phyloP scores from a whole-genome alignment of 768 basidiomycete species.

The Rhodotorula taiwanensis region DNA sequence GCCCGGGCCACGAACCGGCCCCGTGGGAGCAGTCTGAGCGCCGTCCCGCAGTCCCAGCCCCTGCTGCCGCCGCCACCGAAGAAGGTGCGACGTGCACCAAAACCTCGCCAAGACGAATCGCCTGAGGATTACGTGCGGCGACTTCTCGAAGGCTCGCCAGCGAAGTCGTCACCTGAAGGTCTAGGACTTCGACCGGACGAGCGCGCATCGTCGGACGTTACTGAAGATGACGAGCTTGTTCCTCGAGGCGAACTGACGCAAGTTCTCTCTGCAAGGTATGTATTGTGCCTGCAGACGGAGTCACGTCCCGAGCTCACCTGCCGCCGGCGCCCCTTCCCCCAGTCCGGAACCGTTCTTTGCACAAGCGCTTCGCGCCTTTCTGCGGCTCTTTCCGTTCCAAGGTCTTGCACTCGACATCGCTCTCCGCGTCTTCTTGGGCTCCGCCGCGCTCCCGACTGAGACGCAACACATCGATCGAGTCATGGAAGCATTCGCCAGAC shows the following conservation, averaged over 20 bases:
- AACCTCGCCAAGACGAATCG: slow-evolving; percentile 54
- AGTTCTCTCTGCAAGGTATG: slow-evolving; percentile 77
- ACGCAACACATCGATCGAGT: slow-evolving; percentile 98
- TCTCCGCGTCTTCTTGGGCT: slow-evolving; percentile 79
- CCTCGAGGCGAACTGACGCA: slow-evolving; percentile 61
- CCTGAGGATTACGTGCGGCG: slow-evolving; percentile 64
- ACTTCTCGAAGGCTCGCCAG: slow-evolving; percentile 45
- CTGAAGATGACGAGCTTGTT: neutral
- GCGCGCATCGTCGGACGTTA: neutral
- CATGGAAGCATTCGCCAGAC: slow-evolving; percentile 84
- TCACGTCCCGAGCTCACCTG: slow-evolving; percentile 3
- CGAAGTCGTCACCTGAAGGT: neutral
- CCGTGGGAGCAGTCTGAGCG: neutral
- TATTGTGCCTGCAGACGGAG: no score
- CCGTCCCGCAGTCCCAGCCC: neutral
- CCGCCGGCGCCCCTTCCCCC: neutral
- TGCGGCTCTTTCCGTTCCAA: slow-evolving; percentile 67
- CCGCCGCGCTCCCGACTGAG: slow-evolving; percentile 83
- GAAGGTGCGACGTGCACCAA: slow-evolving; percentile 18
- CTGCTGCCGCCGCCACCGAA: neutral
- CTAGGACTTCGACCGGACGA: neutral
- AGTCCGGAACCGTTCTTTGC: slow-evolving; percentile 68
- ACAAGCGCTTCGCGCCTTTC: slow-evolving; percentile 62
- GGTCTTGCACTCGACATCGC: slow-evolving; percentile 84
- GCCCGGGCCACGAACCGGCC: neutral